Conservation (phyloP, 2,329 filamentous ascomycete genomes). For the Neobulgaria alba region DNA sequence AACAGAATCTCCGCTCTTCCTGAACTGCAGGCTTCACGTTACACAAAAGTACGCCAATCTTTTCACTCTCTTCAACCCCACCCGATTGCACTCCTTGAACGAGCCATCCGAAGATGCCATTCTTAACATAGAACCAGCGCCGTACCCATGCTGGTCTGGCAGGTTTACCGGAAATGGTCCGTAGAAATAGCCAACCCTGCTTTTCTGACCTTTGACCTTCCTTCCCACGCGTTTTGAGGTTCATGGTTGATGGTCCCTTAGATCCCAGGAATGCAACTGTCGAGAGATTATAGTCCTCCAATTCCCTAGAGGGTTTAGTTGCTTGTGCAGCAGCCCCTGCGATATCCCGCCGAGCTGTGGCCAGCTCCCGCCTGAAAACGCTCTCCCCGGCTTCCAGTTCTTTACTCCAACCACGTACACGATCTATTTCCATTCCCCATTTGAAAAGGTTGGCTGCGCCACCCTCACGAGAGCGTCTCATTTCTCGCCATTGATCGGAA, state of each 20-base stretch:
- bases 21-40: slow-evolving; percentile 84
- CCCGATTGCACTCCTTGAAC: slow-evolving; percentile 69
- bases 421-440: slow-evolving; percentile 75
- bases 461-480: slow-evolving; percentile 62
- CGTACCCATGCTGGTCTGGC: slow-evolving; percentile 83
- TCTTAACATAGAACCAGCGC: slow-evolving; percentile 91
- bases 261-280: slow-evolving; percentile 82
- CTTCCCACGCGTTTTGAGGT: slow-evolving; percentile 40
- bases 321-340: slow-evolving; percentile 65
- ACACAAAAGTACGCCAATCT: slow-evolving; percentile 90
- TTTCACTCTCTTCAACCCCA: slow-evolving; percentile 90
- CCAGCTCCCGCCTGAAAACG: slow-evolving; percentile 72
- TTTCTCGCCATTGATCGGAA: slow-evolving; percentile 80
- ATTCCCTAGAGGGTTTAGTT: slow-evolving; percentile 75
- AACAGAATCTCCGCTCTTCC: slow-evolving; percentile 92
- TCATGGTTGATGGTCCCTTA: slow-evolving; percentile 51
- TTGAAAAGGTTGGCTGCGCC: slow-evolving; percentile 52
- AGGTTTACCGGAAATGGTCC: slow-evolving; percentile 77
- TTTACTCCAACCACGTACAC: slow-evolving; percentile 83
- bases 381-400: slow-evolving; percentile 90
- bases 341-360: slow-evolving; percentile 70
- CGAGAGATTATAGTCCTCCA: slow-evolving; percentile 85
- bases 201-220: slow-evolving; percentile 55
- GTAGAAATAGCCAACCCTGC: slow-evolving; percentile 88
- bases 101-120: slow-evolving; percentile 93